phyloP scores from a whole-genome alignment of 768 basidiomycete species.

The Exsudoporus frostii region DNA sequence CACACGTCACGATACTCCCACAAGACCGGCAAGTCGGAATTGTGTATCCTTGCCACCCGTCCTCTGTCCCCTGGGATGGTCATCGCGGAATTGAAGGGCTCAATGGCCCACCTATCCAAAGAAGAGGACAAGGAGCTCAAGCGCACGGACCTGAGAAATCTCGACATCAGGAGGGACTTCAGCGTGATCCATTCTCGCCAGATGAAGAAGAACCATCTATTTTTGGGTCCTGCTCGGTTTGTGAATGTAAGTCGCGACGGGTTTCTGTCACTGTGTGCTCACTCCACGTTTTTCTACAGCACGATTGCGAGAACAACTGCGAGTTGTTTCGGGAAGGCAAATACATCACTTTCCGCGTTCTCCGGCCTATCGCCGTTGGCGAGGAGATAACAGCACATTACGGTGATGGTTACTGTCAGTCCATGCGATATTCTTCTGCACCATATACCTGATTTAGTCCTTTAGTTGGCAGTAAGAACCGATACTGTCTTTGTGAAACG shows the following conservation, averaged over 20 bases:
- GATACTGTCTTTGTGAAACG: conserved; percentile 81
- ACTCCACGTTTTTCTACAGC: conserved; percentile 42
- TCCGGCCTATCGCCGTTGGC: conserved; percentile 72
- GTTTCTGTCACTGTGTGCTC: background rate
- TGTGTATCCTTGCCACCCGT: conserved; percentile 84
- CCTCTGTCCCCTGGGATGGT: conserved; percentile 63
- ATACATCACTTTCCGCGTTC: conserved; percentile 85
- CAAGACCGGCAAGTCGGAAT: conserved; percentile 83
- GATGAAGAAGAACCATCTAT: conserved; percentile 89
- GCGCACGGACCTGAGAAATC: conserved; percentile 65
- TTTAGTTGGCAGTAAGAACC: conserved; percentile 63
- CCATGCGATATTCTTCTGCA: conserved; percentile 18
- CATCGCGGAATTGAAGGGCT: conserved; percentile 84
- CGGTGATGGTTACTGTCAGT: conserved; percentile 87
- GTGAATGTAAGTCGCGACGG: conserved; percentile 68
- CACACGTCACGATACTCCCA: conserved; percentile 87
- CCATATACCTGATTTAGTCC: conserved; percentile 29
- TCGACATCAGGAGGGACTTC: conserved; percentile 80
- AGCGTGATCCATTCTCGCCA: conserved; percentile 90
- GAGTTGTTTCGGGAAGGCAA: conserved; percentile 86
- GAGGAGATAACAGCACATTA: conserved; percentile 91
- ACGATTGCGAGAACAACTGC: conserved; percentile 87
- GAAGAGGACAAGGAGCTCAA: conserved; percentile 86
- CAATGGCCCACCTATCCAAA: conserved; percentile 83
- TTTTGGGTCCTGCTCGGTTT: conserved; percentile 88